Evolutionary conservation across 2,329 filamentous ascomycete genomes (phyloP).

Genomic region (Penicillium sp.): DNA sequence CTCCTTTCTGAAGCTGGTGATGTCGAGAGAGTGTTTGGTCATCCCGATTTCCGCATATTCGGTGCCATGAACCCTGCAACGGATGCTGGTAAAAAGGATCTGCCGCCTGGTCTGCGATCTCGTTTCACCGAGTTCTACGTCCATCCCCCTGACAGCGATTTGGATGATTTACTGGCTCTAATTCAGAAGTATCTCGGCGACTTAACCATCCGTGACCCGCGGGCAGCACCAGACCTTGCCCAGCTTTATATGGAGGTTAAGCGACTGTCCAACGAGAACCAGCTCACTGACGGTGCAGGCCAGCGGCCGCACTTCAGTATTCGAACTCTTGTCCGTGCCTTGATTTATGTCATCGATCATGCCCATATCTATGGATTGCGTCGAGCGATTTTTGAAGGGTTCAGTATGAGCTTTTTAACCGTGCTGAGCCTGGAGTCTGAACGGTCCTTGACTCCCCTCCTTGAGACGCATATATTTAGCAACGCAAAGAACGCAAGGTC

Average conservation of each 20-base stretch:
- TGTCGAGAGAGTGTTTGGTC: conserved; percentile 82
- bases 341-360: conserved; percentile 85
- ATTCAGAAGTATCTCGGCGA: conserved; percentile 83
- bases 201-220: conserved; percentile 66
- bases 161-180: conserved; percentile 82
- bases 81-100: conserved; percentile 91
- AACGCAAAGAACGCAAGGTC: conserved; percentile 66
- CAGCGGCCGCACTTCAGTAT: conserved; percentile 97
- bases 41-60: conserved; percentile 92
- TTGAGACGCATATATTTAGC: conserved; percentile 75
- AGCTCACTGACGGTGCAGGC: conserved; percentile 88
- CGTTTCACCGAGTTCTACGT: conserved; percentile 96
- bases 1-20: conserved; percentile 90
- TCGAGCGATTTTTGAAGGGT: conserved; percentile 86
- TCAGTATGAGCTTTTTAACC: conserved; percentile 96
- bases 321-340: conserved; percentile 82
- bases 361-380: conserved; percentile 79
- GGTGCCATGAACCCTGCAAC: conserved; percentile 99
- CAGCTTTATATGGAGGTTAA: conserved; percentile 87
- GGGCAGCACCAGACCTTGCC: conserved; percentile 75
- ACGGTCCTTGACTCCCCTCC: conserved; percentile 70
- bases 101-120: conserved; percentile 82
- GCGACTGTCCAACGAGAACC: conserved; percentile 72
- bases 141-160: conserved; percentile 78
- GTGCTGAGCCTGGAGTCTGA: conserved; percentile 81